Percentiles rank a stretch among this genome's conserved stretches.
phyloP scores from a whole-genome alignment of 768 basidiomycete species.

The Leucosporidium creatinivorum region DNA sequence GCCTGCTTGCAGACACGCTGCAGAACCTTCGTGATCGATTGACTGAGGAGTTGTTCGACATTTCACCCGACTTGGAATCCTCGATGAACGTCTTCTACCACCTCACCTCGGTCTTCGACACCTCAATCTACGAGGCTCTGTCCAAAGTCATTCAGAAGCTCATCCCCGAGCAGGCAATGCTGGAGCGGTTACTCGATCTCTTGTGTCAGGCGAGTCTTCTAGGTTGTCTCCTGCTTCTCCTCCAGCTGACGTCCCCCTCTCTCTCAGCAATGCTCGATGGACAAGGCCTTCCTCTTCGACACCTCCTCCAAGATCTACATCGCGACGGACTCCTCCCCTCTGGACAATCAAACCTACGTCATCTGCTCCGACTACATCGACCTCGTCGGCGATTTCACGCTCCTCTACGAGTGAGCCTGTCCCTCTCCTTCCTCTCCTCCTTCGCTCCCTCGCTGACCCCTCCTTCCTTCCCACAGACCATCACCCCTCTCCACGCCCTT shows the following conservation, averaged over 20 bases:
- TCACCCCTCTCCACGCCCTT: not conserved
- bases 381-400: constrained; percentile 76
- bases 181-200: constrained; percentile 75
- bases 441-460: not conserved
- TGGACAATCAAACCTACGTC: constrained; percentile 78
- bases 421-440: not conserved
- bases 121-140: constrained; percentile 84
- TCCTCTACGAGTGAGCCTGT: constrained; percentile 66
- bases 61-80: constrained; percentile 47
- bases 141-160: constrained; percentile 81
- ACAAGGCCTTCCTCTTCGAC: constrained; percentile 92
- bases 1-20: constrained; percentile 64
- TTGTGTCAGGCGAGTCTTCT: constrained; percentile 41
- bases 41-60: constrained; percentile 69
- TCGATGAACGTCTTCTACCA: constrained; percentile 61
- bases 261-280: constrained; percentile 74
- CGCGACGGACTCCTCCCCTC: constrained; percentile 88
- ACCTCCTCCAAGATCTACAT: constrained; percentile 73
- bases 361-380: constrained; percentile 85
- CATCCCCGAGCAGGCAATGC: constrained; percentile 70
- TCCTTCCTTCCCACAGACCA: not conserved
- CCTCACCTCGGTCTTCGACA: constrained; percentile 88
- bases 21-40: constrained; percentile 82
- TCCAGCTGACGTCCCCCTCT: not conserved
- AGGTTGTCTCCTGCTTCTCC: not conserved